Percentiles rank a stretch among this genome's conserved stretches.
Evolutionary conservation across 352 stramenopile genomes (phyloP).

Genomic region (Plasmopara viticola): DNA sequence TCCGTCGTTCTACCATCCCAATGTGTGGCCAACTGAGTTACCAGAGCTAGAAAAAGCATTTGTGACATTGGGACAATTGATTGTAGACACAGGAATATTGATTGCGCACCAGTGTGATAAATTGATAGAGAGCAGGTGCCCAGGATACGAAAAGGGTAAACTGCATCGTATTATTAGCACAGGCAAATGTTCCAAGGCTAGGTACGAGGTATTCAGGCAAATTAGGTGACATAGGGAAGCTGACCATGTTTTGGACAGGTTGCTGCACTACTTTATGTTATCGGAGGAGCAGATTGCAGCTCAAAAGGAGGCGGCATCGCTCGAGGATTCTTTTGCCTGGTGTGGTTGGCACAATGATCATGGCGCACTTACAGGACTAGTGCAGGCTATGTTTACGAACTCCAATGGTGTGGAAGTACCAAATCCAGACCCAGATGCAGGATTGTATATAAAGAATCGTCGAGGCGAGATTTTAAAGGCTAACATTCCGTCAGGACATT

Average conservation of each 20-base stretch:
- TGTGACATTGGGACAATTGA: conserved; percentile 88
- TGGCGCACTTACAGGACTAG: conserved; percentile 91
- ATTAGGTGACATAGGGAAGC: background rate
- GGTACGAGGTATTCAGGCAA: conserved; percentile 14
- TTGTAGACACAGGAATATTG: conserved; percentile 88
- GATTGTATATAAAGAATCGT: conserved; percentile 93
- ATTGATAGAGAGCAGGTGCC: conserved; percentile 72
- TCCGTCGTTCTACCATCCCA: conserved; percentile 91
- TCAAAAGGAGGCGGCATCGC: conserved; percentile 34
- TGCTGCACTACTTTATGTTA: conserved; percentile 96
- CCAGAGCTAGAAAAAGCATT: conserved; percentile 84
- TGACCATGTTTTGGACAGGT: conserved; percentile 11
- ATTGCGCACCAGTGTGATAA: conserved; percentile 90
- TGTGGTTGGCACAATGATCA: conserved; percentile 98
- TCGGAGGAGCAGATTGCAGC: conserved; percentile 47
- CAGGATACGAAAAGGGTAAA: conserved; percentile 75
- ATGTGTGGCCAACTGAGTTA: conserved; percentile 89
- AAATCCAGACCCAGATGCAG: conserved; percentile 75
- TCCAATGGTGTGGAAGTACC: conserved; percentile 45
- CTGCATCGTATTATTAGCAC: conserved; percentile 86
- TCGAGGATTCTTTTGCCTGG: conserved; percentile 89
- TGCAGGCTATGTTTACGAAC: conserved; percentile 90
- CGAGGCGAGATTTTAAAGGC: conserved; percentile 85
- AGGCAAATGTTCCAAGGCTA: conserved; percentile 88
- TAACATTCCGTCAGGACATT: conserved; percentile 73